phyloP scores from a whole-genome alignment of 495 filamentous ascomycete species.

The Lophium mytilinum region DNA sequence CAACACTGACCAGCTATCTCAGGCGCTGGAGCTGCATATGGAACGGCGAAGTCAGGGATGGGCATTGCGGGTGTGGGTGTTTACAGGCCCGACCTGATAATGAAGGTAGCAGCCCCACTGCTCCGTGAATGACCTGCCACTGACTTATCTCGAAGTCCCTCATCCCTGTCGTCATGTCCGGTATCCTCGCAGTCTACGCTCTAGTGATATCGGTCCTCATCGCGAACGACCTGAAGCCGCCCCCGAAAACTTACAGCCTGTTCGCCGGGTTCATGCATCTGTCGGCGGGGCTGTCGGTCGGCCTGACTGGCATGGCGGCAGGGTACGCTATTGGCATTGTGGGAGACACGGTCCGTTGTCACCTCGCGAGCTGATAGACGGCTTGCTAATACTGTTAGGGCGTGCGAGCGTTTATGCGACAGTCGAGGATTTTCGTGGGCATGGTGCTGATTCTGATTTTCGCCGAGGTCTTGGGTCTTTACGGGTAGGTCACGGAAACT shows the following conservation, averaged over 20 bases:
- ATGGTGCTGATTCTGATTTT: conserved; percentile 99
- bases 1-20: conserved; percentile 7
- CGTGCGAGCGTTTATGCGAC: conserved; percentile 88
- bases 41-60: conserved; percentile 93
- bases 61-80: conserved; percentile 92
- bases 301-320: conserved; percentile 85
- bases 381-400: conserved; percentile 46
- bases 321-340: conserved; percentile 96
- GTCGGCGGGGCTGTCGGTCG: conserved; percentile 82
- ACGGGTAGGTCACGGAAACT: conserved; percentile 58
- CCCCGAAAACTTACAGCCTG: conserved; percentile 61
- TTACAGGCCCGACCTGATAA: conserved; percentile 89
- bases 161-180: conserved; percentile 97
- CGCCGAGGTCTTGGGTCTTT: conserved; percentile 92
- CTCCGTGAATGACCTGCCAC: neutral
- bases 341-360: conserved; percentile 63
- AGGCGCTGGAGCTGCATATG: conserved; percentile 93
- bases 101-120: conserved; percentile 61
- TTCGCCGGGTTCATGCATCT: conserved; percentile 93
- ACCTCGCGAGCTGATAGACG: neutral
- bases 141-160: conserved; percentile 53
- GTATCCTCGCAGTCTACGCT: conserved; percentile 97
- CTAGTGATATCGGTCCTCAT: conserved; percentile 95
- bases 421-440: conserved; percentile 91
- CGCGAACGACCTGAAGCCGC: conserved; percentile 68